Evolutionary conservation across 2,329 filamentous ascomycete genomes (phyloP).

Genomic region (Bipolaris bicolor): DNA sequence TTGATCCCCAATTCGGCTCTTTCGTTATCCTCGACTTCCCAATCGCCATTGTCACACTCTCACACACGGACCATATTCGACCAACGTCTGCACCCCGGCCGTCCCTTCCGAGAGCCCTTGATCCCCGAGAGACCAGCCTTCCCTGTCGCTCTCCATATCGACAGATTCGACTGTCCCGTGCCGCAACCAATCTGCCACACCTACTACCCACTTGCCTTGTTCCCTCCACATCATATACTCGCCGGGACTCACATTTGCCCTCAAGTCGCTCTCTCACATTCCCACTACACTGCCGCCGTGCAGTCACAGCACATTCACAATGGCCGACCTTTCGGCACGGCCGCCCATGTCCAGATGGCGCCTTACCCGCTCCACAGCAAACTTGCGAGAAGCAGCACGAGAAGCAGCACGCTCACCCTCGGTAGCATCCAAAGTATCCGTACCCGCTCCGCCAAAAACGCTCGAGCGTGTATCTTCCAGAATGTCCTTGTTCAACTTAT

Average conservation of each 20-base stretch:
- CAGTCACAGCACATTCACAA: constrained; percentile 11
- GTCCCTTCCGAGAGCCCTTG: not conserved
- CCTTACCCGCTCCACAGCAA: constrained; percentile 42
- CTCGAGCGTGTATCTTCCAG: constrained; percentile 48
- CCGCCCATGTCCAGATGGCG: constrained; percentile 44
- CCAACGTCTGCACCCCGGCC: constrained; percentile 2
- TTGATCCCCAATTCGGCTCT: constrained; percentile 22
- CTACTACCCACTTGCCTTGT: constrained; percentile 5
- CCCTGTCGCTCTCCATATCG: constrained; percentile 18
- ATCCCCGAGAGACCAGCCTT: constrained; percentile 8
- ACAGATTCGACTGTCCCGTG: constrained; percentile 10
- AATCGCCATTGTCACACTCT: not conserved
- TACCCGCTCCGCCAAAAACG: constrained; percentile 30
- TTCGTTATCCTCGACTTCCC: constrained; percentile 15
- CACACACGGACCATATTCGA: not conserved
- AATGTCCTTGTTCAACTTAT: constrained; percentile 58
- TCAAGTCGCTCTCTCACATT: not conserved
- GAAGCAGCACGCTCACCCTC: constrained; percentile 24
- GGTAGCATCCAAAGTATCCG: constrained; percentile 11
- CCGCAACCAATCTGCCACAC: constrained; percentile 13
- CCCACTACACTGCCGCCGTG: constrained; percentile 2
- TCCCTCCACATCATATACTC: constrained; percentile 11
- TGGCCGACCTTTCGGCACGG: constrained; percentile 25
- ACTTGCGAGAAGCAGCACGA: constrained; percentile 32
- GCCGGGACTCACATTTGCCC: constrained; percentile 2